Conservation (phyloP, 2,329 filamentous ascomycete species). For the Colletotrichum sp. region DNA sequence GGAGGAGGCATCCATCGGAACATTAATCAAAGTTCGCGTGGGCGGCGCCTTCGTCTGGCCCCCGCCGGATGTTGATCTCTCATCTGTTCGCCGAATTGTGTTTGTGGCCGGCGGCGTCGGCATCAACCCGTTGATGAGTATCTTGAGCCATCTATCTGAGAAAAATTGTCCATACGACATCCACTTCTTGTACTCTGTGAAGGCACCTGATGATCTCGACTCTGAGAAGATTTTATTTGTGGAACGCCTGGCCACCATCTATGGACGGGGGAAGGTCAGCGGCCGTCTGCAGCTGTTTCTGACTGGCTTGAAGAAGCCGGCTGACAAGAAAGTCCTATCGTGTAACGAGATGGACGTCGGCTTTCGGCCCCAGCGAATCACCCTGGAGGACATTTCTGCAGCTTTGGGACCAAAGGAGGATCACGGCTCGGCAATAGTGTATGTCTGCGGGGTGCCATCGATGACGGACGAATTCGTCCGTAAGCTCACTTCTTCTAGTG, state of each 20-base stretch:
- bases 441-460: constrained; percentile 69
- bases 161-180: constrained; percentile 43
- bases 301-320: constrained; percentile 34
- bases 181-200: constrained; percentile 67
- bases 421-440: constrained; percentile 54
- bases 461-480: constrained; percentile 74
- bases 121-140: constrained; percentile 81
- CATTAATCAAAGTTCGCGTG: constrained; percentile 70
- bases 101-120: constrained; percentile 84
- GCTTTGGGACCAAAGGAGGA: constrained; percentile 39
- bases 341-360: constrained; percentile 28
- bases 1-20: constrained; percentile 45
- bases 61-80: constrained; percentile 43
- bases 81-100: constrained; percentile 62
- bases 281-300: constrained; percentile 53
- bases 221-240: constrained; percentile 54
- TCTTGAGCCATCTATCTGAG: constrained; percentile 65
- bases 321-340: neutral
- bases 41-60: constrained; percentile 86
- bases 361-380: constrained; percentile 46
- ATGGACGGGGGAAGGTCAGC: constrained; percentile 37
- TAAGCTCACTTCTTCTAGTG: constrained; percentile 38
- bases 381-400: constrained; percentile 42
- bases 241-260: constrained; percentile 48
- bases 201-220: constrained; percentile 31